phyloP scores from a whole-genome alignment of 768 basidiomycete species.

The Hygrophorus russula region DNA sequence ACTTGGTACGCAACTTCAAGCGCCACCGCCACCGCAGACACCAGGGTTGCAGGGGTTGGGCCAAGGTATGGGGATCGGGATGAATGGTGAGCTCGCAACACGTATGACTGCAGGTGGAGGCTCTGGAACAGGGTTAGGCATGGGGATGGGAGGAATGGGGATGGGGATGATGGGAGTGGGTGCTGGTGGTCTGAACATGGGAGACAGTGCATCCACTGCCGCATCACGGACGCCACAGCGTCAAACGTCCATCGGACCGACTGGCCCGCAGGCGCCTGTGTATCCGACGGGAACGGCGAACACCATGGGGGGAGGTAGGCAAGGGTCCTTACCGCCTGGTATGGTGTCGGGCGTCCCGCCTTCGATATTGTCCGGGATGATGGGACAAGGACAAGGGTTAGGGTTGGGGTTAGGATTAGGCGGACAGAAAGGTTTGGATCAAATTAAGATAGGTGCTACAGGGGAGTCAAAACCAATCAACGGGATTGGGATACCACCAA shows the following conservation, averaged over 20 bases:
- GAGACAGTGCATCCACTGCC: not conserved
- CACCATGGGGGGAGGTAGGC: too few species aligned
- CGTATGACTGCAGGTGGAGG: constrained; percentile 7
- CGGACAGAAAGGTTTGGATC: too few species aligned
- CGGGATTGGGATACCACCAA: not conserved
- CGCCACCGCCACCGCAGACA: not conserved
- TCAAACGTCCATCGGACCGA: not conserved
- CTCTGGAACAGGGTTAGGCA: constrained; percentile 1
- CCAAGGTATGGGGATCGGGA: constrained; percentile 6
- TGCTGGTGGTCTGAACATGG: not conserved
- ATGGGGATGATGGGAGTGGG: constrained; percentile 9
- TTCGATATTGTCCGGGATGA: too few species aligned
- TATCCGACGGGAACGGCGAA: too few species aligned
- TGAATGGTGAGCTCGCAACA: constrained; percentile 5
- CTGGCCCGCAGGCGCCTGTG: not conserved
- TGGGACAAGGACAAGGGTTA: too few species aligned
- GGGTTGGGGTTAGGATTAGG: too few species aligned
- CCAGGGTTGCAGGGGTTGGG: constrained; percentile 7
- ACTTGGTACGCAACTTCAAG: not conserved
- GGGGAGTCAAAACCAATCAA: not conserved
- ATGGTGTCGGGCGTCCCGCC: too few species aligned
- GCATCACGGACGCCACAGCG: not conserved
- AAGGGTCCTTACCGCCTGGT: too few species aligned
- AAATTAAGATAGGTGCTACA: not conserved
- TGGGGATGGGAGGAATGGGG: constrained; percentile 12